These are phyloP conservation scores for Adansonia grandidieri DNA, from an alignment of 441 rosid species.

Conservation along the genomic window DNA sequence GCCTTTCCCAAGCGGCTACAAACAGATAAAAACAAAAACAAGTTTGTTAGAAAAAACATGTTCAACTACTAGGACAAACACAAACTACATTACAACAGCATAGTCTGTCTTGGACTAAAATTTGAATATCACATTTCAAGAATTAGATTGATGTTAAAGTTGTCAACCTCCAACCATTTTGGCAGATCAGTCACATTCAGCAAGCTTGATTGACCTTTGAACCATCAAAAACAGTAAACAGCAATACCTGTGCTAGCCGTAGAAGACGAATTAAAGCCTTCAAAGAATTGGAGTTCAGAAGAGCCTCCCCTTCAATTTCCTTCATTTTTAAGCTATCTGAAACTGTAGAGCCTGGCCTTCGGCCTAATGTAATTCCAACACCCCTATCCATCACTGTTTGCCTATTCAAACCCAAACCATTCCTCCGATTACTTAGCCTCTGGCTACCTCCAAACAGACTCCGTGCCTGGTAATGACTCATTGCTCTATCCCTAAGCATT, in stretches of 20 bases:
- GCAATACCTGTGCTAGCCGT: constrained; percentile 82
- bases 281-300: constrained; percentile 75
- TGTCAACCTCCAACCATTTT: constrained; percentile 11
- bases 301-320: constrained; percentile 92
- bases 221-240: constrained; percentile 19
- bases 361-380: constrained; percentile 85
- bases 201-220: constrained; percentile 18
- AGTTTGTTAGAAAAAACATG: constrained; percentile 33
- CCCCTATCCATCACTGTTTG: constrained; percentile 93
- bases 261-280: constrained; percentile 81
- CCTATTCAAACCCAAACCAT: constrained; percentile 94
- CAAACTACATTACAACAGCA: constrained; percentile 1
- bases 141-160: neutral
- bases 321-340: constrained; percentile 70
- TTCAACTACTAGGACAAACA: constrained; percentile 8
- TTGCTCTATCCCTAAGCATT: constrained; percentile 94
- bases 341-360: constrained; percentile 67
- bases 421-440: constrained; percentile 76
- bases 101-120: neutral
- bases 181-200: constrained; percentile 16
- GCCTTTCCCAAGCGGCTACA: constrained; percentile 94
- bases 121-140: constrained; percentile 5
- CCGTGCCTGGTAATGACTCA: constrained; percentile 97
- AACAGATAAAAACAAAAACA: constrained; percentile 30
- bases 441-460: constrained; percentile 88